Percentiles rank a stretch among this genome's conserved stretches.
phyloP scores from a whole-genome alignment of 495 filamentous ascomycete species.

The Penicillium silybi region DNA sequence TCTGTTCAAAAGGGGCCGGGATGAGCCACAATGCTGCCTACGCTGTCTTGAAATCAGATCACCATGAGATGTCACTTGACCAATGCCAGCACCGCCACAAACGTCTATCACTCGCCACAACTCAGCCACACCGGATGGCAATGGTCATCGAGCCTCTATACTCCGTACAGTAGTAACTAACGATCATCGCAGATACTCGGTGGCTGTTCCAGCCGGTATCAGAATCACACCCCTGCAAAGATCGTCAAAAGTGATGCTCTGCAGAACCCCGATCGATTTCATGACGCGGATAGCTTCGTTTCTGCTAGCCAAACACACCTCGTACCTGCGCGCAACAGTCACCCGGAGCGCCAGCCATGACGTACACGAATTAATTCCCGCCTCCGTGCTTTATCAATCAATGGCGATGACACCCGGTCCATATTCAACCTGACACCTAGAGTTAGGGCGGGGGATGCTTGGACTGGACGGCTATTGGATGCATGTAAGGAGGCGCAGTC shows the following conservation, averaged over 20 bases:
- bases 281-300: neutral
- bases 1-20: neutral
- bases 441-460: neutral
- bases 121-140: neutral
- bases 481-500: constrained; percentile 1
- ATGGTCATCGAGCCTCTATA: neutral
- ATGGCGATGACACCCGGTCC: neutral
- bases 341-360: neutral
- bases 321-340: neutral
- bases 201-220: neutral
- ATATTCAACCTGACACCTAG: neutral
- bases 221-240: neutral
- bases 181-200: neutral
- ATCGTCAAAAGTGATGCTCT: neutral
- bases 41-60: neutral
- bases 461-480: neutral
- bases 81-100: neutral
- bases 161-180: neutral
- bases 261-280: neutral
- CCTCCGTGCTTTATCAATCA: neutral
- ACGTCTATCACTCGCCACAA: neutral
- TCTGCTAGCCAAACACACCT: neutral
- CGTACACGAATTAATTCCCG: neutral
- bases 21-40: neutral
- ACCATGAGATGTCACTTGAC: neutral